Conservation (phyloP, 1,284 basidiomycete genomes). For the Baeospora myosura region DNA sequence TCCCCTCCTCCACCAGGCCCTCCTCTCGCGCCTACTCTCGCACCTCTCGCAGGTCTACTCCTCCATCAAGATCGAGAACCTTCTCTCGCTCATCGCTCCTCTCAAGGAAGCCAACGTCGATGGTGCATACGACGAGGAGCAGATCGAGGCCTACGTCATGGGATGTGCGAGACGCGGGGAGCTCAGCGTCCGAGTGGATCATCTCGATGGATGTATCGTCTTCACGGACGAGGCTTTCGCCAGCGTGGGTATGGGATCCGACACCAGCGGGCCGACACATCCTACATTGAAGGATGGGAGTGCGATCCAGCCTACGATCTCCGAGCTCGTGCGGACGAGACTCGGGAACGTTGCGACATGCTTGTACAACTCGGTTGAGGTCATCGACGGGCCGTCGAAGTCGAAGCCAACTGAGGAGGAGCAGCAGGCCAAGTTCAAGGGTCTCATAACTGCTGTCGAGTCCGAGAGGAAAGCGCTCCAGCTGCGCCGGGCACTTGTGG, state of each 20-base stretch:
- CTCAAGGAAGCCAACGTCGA: slow-evolving; percentile 49
- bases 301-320: slow-evolving; percentile 60
- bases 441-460: slow-evolving; percentile 53
- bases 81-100: slow-evolving; percentile 73
- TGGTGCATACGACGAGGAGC: slow-evolving; percentile 62
- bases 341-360: slow-evolving; percentile 70
- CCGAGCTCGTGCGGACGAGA: slow-evolving; percentile 68
- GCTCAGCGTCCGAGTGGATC: slow-evolving; percentile 85
- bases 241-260: slow-evolving; percentile 32
- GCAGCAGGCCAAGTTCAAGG: slow-evolving; percentile 44
- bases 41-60: slow-evolving; percentile 95
- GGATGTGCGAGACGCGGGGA: slow-evolving; percentile 87
- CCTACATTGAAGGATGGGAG: slow-evolving; percentile 1
- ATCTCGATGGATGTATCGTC: slow-evolving; percentile 78
- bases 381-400: slow-evolving; percentile 37
- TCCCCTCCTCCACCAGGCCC: slow-evolving; percentile 84
- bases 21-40: slow-evolving; percentile 89
- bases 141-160: slow-evolving; percentile 90
- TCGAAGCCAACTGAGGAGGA: slow-evolving; percentile 36
- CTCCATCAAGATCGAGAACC: slow-evolving; percentile 73
- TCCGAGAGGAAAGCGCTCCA: slow-evolving; percentile 73
- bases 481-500: slow-evolving; percentile 76
- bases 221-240: slow-evolving; percentile 78
- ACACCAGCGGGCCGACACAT: neutral
- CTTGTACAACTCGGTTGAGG: slow-evolving; percentile 63